phyloP scores from a whole-genome alignment of 495 filamentous ascomycete genomes.

The Trypethelium eluteriae region DNA sequence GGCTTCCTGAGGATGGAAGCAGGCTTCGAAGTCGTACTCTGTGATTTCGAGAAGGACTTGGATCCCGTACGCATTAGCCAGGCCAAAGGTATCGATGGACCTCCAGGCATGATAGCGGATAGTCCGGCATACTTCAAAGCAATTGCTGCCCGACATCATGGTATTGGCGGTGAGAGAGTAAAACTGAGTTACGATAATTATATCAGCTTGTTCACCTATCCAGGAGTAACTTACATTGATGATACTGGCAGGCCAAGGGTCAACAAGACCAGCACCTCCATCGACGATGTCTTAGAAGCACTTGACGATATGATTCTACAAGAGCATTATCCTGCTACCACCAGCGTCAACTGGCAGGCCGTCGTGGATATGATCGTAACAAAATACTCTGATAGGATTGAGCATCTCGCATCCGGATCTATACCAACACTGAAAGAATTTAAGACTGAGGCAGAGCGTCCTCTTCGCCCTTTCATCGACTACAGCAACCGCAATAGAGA shows the following conservation, averaged over 20 bases:
- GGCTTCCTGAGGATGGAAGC: constrained; percentile 61
- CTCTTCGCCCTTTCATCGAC: constrained; percentile 47
- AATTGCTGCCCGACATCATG: constrained; percentile 48
- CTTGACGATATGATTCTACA: constrained; percentile 10
- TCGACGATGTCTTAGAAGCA: constrained; percentile 9
- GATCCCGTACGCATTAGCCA: constrained; percentile 18
- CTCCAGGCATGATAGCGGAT: constrained; percentile 11
- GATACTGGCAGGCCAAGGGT: constrained; percentile 44
- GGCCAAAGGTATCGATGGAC: constrained; percentile 14
- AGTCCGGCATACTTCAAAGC: constrained; percentile 25
- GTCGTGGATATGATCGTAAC: constrained; percentile 54
- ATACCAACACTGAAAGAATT: constrained; percentile 34
- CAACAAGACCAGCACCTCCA: constrained; percentile 17
- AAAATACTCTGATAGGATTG: constrained; percentile 50
- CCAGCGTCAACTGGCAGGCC: constrained; percentile 46
- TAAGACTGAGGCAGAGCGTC: constrained; percentile 39
- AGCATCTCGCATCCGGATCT: constrained; percentile 41
- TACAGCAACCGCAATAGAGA: constrained; percentile 36
- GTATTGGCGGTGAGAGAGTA: constrained; percentile 49
- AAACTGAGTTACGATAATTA: constrained; percentile 53
- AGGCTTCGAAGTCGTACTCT: constrained; percentile 63
- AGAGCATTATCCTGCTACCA: constrained; percentile 29
- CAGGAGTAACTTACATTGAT: constrained; percentile 43
- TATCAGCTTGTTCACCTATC: constrained; percentile 51
- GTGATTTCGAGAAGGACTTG: constrained; percentile 42